These are phyloP conservation scores for Juglanconis juglandina DNA, from an alignment of 2,329 filamentous ascomycete species.

Conservation along the genomic window DNA sequence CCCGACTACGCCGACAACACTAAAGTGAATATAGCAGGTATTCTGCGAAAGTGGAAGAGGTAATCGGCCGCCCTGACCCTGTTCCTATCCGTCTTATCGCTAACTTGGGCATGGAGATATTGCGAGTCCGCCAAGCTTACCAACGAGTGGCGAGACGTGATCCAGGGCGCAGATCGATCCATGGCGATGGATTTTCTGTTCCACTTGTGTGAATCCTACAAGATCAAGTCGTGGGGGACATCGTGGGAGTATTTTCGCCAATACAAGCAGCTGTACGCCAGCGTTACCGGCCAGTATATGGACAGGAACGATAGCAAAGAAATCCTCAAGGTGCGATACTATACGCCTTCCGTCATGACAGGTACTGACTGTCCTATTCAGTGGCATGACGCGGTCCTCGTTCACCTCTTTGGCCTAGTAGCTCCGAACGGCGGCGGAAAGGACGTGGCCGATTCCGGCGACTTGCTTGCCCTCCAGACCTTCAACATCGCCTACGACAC, in stretches of 20 bases:
- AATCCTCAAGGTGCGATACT: conserved; percentile 10
- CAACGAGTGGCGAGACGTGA: neutral
- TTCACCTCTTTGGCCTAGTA: conserved; percentile 23
- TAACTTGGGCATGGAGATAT: conserved; percentile 12
- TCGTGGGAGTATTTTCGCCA: conserved; percentile 19
- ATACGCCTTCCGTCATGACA: neutral
- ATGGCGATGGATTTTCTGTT: conserved; percentile 15
- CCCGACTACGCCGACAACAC: conserved; percentile 17
- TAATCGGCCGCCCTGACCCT: conserved; percentile 16
- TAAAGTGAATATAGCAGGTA: conserved; percentile 18
- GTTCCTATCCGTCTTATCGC: neutral
- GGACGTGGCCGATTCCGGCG: neutral
- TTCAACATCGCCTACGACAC: conserved; percentile 30
- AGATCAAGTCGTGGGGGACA: conserved; percentile 16
- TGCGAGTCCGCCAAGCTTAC: conserved; percentile 1
- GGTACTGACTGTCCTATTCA: conserved; percentile 6
- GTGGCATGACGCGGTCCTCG: conserved; percentile 21
- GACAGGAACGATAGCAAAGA: conserved; percentile 18
- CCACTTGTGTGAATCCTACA: conserved; percentile 12
- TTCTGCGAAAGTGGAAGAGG: conserved; percentile 19
- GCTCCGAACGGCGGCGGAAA: conserved; percentile 25
- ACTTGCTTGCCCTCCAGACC: conserved; percentile 17
- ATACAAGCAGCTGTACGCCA: conserved; percentile 17
- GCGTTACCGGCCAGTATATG: conserved; percentile 11
- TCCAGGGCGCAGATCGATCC: conserved; percentile 4